Percentiles rank a stretch among this genome's conserved stretches.
Conservation (phyloP, 1,284 basidiomycete genomes). For the Inonotus hispidus region DNA sequence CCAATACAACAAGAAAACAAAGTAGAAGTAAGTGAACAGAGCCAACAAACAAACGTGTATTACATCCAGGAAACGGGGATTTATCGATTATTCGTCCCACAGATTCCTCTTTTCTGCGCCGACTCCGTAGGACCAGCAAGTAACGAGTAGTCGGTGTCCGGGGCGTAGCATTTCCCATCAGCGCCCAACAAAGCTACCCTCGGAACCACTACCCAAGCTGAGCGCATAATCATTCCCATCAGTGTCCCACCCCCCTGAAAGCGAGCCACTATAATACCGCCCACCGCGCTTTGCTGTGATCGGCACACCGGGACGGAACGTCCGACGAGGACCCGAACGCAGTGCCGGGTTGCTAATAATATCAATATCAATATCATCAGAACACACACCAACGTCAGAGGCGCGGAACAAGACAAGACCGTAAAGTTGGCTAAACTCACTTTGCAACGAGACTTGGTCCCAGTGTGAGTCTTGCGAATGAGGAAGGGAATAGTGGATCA, state of each 20-base stretch:
- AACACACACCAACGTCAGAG: not conserved
- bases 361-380: no score
- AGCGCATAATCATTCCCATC: constrained; percentile 19
- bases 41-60: not conserved
- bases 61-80: not conserved
- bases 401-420: not conserved
- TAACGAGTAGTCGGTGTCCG: not conserved
- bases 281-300: constrained; percentile 2
- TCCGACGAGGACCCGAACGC: constrained; percentile 16
- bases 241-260: constrained; percentile 18
- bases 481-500: constrained; percentile 26
- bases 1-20: not conserved
- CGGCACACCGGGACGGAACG: constrained; percentile 16
- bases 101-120: not conserved
- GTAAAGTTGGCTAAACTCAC: constrained; percentile 1
- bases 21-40: not conserved
- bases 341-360: constrained; percentile 17
- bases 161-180: not conserved
- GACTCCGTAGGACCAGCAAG: not conserved
- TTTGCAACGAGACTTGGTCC: constrained; percentile 19
- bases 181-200: constrained; percentile 12
- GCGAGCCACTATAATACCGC: constrained; percentile 7
- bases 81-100: not conserved
- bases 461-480: constrained; percentile 21
- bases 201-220: constrained; percentile 17